phyloP scores from a whole-genome alignment of 352 stramenopile genomes.

The Phytophthora meadii region DNA sequence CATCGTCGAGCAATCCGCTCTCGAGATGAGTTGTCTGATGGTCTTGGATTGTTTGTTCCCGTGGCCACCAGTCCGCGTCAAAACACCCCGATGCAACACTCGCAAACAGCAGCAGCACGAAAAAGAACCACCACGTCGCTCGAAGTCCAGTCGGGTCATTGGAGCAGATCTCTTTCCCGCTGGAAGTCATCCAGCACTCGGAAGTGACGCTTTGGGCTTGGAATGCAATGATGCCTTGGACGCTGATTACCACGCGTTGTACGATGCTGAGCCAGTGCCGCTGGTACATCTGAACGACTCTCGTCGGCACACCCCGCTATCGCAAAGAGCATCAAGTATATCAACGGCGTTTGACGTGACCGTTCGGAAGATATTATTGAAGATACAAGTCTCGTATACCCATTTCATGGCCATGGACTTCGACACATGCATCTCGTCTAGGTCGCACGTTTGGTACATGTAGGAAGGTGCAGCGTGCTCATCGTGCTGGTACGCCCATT shows the following conservation, averaged over 20 bases:
- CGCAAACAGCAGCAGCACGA: slow-evolving; percentile 56
- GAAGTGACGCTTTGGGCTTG: slow-evolving; percentile 23
- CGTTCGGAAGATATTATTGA: not conserved
- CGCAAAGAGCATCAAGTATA: no score
- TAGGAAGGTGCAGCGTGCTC: no score
- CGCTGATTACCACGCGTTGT: not conserved
- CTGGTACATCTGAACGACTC: slow-evolving; percentile 4
- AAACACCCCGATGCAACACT: slow-evolving; percentile 44
- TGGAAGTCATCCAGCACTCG: slow-evolving; percentile 67
- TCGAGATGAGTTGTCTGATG: slow-evolving; percentile 15
- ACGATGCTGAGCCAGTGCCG: slow-evolving; percentile 1
- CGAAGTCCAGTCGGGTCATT: slow-evolving; percentile 54
- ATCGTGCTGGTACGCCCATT: no score
- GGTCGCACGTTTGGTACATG: no score
- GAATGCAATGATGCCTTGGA: slow-evolving; percentile 17
- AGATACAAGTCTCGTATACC: no score
- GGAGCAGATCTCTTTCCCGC: slow-evolving; percentile 65
- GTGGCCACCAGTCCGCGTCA: slow-evolving; percentile 37
- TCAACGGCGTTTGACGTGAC: not conserved
- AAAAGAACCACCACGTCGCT: slow-evolving; percentile 76
- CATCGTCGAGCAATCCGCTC: slow-evolving; percentile 8
- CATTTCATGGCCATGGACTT: no score
- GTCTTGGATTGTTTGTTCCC: slow-evolving; percentile 14
- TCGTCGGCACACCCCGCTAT: no score
- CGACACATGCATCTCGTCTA: no score